Evolutionary conservation across 2,329 filamentous ascomycete species (phyloP).

Genomic region (Delphinella strobiligena): DNA sequence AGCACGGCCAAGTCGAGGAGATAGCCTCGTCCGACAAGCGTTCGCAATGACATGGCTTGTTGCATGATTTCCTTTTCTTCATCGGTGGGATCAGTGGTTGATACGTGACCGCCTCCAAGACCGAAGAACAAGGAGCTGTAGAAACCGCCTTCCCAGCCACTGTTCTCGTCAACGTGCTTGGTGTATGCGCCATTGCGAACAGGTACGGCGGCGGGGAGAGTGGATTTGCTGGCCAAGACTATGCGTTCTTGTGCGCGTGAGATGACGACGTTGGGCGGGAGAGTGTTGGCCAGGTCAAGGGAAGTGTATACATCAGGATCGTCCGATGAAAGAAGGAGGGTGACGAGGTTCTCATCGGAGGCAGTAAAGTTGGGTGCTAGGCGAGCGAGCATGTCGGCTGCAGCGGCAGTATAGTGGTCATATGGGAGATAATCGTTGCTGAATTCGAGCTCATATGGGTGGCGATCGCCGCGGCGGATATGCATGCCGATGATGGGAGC

Average conservation of each 20-base stretch:
- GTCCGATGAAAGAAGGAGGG: constrained; percentile 62
- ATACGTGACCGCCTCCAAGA: constrained; percentile 37
- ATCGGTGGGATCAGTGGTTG: constrained; percentile 12
- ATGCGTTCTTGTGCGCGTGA: constrained; percentile 62
- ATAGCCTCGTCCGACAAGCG: constrained; percentile 69
- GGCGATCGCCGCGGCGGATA: constrained; percentile 67
- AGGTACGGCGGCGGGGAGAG: constrained; percentile 23
- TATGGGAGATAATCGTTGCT: constrained; percentile 66
- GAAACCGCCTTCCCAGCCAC: constrained; percentile 84
- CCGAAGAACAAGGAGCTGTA: constrained; percentile 73
- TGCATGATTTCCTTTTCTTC: constrained; percentile 17
- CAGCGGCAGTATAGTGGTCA: constrained; percentile 52
- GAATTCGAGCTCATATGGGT: constrained; percentile 72
- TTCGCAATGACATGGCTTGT: constrained; percentile 52
- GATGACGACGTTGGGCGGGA: constrained; percentile 16
- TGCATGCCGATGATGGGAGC: constrained; percentile 59
- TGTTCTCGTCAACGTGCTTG: constrained; percentile 60
- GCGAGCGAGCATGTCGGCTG: constrained; percentile 25
- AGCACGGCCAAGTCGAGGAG: constrained; percentile 69
- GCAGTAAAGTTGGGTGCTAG: constrained; percentile 5
- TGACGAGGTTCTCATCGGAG: constrained; percentile 9
- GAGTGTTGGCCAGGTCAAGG: constrained; percentile 45
- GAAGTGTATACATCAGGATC: constrained; percentile 63
- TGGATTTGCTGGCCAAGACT: constrained; percentile 54
- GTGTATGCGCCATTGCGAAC: constrained; percentile 38